phyloP scores from a whole-genome alignment of 208 protist genomes.

The Herpetomonas samuelpessoai region DNA sequence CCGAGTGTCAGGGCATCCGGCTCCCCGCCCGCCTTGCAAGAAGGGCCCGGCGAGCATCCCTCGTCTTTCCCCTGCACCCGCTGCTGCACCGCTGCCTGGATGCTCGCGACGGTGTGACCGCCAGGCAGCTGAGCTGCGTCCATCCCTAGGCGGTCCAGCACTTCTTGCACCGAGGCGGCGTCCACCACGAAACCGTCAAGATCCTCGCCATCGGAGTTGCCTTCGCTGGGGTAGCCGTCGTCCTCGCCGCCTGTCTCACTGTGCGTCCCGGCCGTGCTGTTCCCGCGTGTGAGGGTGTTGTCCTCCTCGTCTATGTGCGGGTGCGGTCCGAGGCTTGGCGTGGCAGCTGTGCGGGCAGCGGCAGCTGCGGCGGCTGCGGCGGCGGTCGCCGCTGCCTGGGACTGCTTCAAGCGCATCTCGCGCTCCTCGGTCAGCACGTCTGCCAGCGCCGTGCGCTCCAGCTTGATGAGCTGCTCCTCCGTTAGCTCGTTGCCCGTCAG shows the following conservation, averaged over 20 bases:
- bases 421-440: slow-evolving; percentile 62
- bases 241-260: slow-evolving; percentile 5
- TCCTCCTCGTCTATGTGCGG: not conserved
- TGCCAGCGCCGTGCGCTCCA: slow-evolving; percentile 84
- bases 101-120: not conserved
- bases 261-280: not conserved
- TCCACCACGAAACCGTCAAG: slow-evolving; percentile 9
- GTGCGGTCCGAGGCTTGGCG: no score
- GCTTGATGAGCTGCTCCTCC: slow-evolving; percentile 88
- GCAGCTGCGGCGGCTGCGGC: not conserved
- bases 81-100: slow-evolving; percentile 12
- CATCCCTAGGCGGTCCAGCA: slow-evolving; percentile 10
- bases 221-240: slow-evolving; percentile 1
- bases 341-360: not conserved
- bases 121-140: not conserved
- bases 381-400: not conserved
- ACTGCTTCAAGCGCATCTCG: slow-evolving; percentile 1
- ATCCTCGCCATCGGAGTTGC: slow-evolving; percentile 4
- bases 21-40: no score
- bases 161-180: not conserved
- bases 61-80: not conserved
- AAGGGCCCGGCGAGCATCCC: no score
- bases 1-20: not conserved
- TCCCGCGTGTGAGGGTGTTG: not conserved
- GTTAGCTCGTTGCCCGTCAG: slow-evolving; percentile 71